Conservation (phyloP, 2,329 filamentous ascomycete genomes). For the Xylaria hypoxylon region DNA sequence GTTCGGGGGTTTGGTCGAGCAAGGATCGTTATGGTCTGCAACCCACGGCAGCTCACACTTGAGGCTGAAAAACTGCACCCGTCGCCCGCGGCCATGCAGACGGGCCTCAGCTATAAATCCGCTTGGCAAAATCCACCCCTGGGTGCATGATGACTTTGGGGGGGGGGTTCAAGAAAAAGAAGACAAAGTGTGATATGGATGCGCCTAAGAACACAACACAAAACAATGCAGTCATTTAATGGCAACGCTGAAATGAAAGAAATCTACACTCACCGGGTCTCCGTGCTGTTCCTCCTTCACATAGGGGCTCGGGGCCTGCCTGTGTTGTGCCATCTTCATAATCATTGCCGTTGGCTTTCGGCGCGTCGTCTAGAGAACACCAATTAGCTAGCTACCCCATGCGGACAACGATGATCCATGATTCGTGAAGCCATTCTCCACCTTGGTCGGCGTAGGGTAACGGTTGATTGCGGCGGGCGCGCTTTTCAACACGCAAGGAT, state of each 20-base stretch:
- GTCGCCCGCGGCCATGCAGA: conserved; percentile 33
- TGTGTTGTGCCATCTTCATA: conserved; percentile 60
- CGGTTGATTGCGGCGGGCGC: conserved; percentile 38
- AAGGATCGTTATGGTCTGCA: conserved; percentile 35
- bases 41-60: conserved; percentile 40
- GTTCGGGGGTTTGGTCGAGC: conserved; percentile 43
- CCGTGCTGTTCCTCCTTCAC: conserved; percentile 57
- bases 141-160: conserved; percentile 19
- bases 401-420: conserved; percentile 46
- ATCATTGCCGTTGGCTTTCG: conserved; percentile 51
- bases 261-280: conserved; percentile 56
- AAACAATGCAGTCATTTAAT: neutral
- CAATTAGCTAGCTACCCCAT: conserved; percentile 34
- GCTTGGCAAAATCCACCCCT: conserved; percentile 35
- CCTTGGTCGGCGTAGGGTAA: conserved; percentile 43
- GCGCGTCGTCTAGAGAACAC: conserved; percentile 34
- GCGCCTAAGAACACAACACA: conserved; percentile 8
- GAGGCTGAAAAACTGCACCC: conserved; percentile 38
- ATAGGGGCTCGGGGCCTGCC: conserved; percentile 57
- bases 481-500: conserved; percentile 34
- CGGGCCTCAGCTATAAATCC: conserved; percentile 36
- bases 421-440: conserved; percentile 43
- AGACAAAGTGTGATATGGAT: conserved; percentile 6
- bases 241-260: conserved; percentile 35
- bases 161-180: conserved; percentile 15